Base-by-base conservation (phyloP, 2,329 filamentous ascomycete species). In the Hypoxylon rubiginosum region DNA sequence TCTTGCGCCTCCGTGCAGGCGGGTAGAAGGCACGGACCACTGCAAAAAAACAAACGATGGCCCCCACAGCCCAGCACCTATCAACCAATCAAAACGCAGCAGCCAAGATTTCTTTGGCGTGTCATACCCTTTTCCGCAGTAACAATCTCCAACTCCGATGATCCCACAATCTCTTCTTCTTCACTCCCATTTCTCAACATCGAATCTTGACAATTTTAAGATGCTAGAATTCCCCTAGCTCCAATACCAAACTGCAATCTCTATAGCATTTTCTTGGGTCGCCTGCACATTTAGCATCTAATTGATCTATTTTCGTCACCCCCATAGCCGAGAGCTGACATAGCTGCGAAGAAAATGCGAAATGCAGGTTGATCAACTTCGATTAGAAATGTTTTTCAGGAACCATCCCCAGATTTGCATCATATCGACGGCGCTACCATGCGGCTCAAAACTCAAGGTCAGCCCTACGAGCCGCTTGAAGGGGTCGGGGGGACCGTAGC, bases 361-460 rank as follows among this genome's bases (percentile, higher is more conserved):
- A 67, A 51, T 66, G 50, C 39, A 66, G 72, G 48, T 58, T 64
- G 41, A 24, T 55, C 69, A 49, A 70, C 74, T 76, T 76, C 72
- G 73, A 76, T 67, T 61, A 68, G 45, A 59, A 65, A 72, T 63
- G 70, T 71, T 59, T 66, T 64, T 52, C 58, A 62, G 68, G 64
- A 68, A 62, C 66, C 59, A 65, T 70, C 72, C 71, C 75, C 71
- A 71, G 71, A 74, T 74, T 73, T 69, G 71, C 71, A 76, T 74
- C 75, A 75, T 74, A 73, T 76, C 76, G 72, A 73, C 75, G 75
- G 71, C 76, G 75, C 75, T 76, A 76, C 68, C 70, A 77, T 78
- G 76, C 76, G 76, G 75, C 76, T 77, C 71, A 76, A 77, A 73
- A 74, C 67, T 72, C 72, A 76, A 74, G 71, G 66, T 75, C 76